Percentiles rank a stretch among this genome's conserved stretches.
phyloP scores from a whole-genome alignment of 768 basidiomycete species.

The Xerocomus potaroensis region DNA sequence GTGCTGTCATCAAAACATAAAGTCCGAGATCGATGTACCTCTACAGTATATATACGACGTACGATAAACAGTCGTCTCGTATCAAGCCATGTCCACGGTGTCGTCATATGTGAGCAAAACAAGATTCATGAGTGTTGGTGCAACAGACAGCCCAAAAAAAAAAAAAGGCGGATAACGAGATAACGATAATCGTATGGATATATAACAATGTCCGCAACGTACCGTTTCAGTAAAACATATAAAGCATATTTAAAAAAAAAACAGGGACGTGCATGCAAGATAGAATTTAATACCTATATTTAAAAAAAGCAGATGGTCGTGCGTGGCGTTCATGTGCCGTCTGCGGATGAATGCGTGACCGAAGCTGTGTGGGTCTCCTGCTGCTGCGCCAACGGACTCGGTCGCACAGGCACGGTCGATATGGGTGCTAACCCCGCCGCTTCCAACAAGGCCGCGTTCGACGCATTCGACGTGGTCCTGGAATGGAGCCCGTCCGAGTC shows the following conservation, averaged over 20 bases:
- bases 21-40: too few relatives aligned
- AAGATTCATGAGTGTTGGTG: neutral
- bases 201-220: neutral
- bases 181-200: neutral
- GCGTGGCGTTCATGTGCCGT: neutral
- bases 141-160: neutral
- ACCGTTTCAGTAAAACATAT: neutral
- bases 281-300: too few relatives aligned
- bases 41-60: too few relatives aligned
- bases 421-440: conserved; percentile 16
- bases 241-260: neutral
- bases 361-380: neutral
- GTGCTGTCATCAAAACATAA: too few relatives aligned
- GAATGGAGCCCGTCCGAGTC: conserved; percentile 15
- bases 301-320: too few relatives aligned
- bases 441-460: conserved; percentile 21
- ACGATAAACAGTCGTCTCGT: too few relatives aligned
- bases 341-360: neutral
- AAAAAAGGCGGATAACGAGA: neutral
- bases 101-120: neutral
- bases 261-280: neutral
- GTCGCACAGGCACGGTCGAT: conserved; percentile 1
- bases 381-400: conserved; percentile 21
- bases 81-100: neutral
- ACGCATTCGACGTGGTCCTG: conserved; percentile 17